Base-by-base conservation (phyloP, 2,329 filamentous ascomycete genomes). In the Monilinia fructicola region DNA sequence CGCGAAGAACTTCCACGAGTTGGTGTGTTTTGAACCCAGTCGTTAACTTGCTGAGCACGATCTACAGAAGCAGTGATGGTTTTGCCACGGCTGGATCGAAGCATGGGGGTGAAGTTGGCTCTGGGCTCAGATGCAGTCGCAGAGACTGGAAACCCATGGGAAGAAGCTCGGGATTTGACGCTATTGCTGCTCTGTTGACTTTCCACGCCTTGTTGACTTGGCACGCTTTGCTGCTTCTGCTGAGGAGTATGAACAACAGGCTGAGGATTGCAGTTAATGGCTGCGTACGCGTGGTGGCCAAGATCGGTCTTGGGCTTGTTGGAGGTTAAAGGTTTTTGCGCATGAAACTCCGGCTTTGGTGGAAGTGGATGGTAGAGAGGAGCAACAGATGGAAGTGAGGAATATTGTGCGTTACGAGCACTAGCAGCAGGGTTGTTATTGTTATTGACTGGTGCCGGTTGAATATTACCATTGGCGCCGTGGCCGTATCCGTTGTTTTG, bases 51-150 rank as follows among this genome's bases (percentile, higher is more conserved):
- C 38, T 55, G 66, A 16, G 54, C 23, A 40, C 70, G 68, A 31
- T 70, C 71, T 23, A 68, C 69, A 26, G 38, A 65, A 31, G 64
- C 44, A 21, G 64, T 23, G 28, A 73, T 67, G 3, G 68, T 60
- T 35, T 71, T 68, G 6, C 72, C 71, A 59, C 67, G 69, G 40
- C 67, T 64, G 42, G 71, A 70, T 58, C 71, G 70, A 52, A 74
- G 67, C 28, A 60, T 55, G 23, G 69, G 71, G 44, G 71, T 72
- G 12, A 65, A 59, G 9, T 56, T 61, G 3, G 64, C 54, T 31
- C 65, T 68, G 21, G 68, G 46, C 31, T 64, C 56, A 35, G 71
- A 71, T 46, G 69, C 70, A 26, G 71, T 66, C 53, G 48, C 55
- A 52, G 31, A 65, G 16, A 23, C 35, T 35, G 60, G 26, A 23